Base-by-base conservation (phyloP, 164 flowering plant species). In the Aristolochia fimbriata region DNA sequence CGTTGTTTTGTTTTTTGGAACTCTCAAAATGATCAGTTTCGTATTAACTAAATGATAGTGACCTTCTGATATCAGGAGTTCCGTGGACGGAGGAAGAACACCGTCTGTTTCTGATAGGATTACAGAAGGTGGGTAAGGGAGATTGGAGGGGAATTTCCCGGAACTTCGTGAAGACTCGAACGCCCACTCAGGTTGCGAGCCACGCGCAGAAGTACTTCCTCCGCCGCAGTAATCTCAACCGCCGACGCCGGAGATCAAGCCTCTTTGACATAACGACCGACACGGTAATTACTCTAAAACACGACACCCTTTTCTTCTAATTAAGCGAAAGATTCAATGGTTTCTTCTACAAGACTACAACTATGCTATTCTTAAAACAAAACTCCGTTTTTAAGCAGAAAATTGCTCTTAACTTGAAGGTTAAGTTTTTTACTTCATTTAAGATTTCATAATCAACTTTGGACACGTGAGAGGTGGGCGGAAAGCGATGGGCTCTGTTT, bases 71-170 rank as follows among this genome's bases (percentile, higher is more conserved):
- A 27, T 31, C 53, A 87, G 96, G 97, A 15, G 85, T 84, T 33
- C 94, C 97, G 47, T 91, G 97, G 97, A 91, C 94, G 58, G 97
- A 91, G 73, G 95, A 86, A 56, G 96, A 91, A 67, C 96, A 91
- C 65, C 73, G 69, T 71, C 70, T 85, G 8, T 91, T 91, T 68
- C 53, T 91, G 66, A 31, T 82, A 55, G 98, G 96, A 0, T 70
- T 88, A 61, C 81, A 85, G 75, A 81, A 74, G 57, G 96, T 86
- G 0, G 98, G 98, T 59, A 91, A 88, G 73, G 98, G 98, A 51
- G 96, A 91, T 59, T 91, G 98, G 98, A 82, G 95, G 76, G 92
- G 91, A 19, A 91, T 91, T 46, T 83, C 96, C 1, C 85, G 91
- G 52, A 88, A 88, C 77, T 91, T 78, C 47, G 98, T 91, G 24